These are phyloP conservation scores for Debaryomyces castellii DNA, from an alignment of 805 yeast species.

Conservation along the genomic window DNA sequence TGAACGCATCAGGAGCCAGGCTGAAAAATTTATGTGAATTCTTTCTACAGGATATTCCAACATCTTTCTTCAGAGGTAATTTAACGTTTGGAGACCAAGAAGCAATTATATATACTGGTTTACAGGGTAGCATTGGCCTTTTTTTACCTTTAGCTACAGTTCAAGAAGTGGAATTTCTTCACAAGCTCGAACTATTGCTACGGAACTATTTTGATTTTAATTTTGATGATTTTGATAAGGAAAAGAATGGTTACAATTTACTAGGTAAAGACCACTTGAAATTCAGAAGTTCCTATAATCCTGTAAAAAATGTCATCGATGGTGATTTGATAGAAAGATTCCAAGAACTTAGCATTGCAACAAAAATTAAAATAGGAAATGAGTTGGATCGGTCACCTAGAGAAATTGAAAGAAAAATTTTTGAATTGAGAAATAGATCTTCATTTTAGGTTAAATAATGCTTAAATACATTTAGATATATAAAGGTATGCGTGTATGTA, in stretches of 20 bases:
- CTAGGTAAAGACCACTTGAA: slow-evolving; percentile 66
- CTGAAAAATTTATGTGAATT: slow-evolving; percentile 55
- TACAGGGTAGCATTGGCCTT: slow-evolving; percentile 80
- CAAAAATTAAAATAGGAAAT: slow-evolving; percentile 37
- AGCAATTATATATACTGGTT: slow-evolving; percentile 65
- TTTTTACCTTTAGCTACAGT: slow-evolving; percentile 64
- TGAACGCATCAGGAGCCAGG: slow-evolving; percentile 56
- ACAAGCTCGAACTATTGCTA: slow-evolving; percentile 50
- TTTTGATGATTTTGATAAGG: slow-evolving; percentile 24
- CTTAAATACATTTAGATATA: neutral
- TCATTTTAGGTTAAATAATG: slow-evolving; percentile 22
- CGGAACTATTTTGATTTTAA: slow-evolving; percentile 26
- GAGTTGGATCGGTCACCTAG: slow-evolving; percentile 46
- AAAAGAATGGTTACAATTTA: slow-evolving; percentile 29
- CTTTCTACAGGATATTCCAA: slow-evolving; percentile 69
- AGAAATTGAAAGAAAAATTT: slow-evolving; percentile 52
- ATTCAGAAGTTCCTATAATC: slow-evolving; percentile 80
- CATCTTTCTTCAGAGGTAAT: slow-evolving; percentile 54
- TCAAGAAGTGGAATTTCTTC: slow-evolving; percentile 61
- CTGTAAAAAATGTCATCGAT: slow-evolving; percentile 73
- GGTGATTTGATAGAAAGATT: slow-evolving; percentile 81
- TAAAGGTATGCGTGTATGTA: neutral
- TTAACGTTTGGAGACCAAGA: slow-evolving; percentile 64
- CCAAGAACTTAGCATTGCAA: slow-evolving; percentile 29
- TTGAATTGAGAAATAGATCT: slow-evolving; percentile 49